Conservation (phyloP, 2,329 filamentous ascomycete species). For the Chrysoporthe puriensis region DNA sequence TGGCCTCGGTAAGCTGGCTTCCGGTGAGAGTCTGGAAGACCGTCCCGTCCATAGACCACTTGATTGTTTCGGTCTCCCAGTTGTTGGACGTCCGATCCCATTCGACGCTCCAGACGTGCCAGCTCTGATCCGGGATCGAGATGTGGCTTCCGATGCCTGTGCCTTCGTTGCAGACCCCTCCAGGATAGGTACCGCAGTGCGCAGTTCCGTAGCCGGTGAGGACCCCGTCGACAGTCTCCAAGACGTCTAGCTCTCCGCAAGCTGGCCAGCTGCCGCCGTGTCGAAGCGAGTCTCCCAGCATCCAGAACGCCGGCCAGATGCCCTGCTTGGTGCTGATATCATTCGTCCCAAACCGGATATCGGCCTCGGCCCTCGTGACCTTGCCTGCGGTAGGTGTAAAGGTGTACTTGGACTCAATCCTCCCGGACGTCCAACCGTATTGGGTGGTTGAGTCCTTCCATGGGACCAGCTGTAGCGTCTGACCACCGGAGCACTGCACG, state of each 20-base stretch:
- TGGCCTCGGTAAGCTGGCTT: constrained; percentile 43
- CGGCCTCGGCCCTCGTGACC: constrained; percentile 48
- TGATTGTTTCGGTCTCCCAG: constrained; percentile 53
- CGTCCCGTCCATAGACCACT: constrained; percentile 51
- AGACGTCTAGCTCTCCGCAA: constrained; percentile 54
- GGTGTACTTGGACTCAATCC: constrained; percentile 51
- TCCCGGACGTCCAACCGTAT: constrained; percentile 53
- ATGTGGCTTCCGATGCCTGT: constrained; percentile 43
- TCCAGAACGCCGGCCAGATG: constrained; percentile 59
- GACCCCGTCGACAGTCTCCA: constrained; percentile 53
- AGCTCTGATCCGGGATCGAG: constrained; percentile 49
- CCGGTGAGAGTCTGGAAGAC: constrained; percentile 50
- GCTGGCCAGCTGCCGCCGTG: constrained; percentile 51
- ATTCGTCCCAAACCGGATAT: constrained; percentile 49
- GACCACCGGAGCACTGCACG: constrained; percentile 54
- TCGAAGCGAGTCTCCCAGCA: constrained; percentile 52
- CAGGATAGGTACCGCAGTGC: constrained; percentile 46
- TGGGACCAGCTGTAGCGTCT: constrained; percentile 57
- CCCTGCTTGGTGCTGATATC: constrained; percentile 47
- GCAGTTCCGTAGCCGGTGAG: constrained; percentile 51
- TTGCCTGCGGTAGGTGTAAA: constrained; percentile 48
- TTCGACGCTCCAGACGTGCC: constrained; percentile 53
- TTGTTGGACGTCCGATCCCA: constrained; percentile 48
- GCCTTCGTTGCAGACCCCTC: constrained; percentile 52
- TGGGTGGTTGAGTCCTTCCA: constrained; percentile 39